These are phyloP conservation scores for Fusarium napiforme DNA, from an alignment of 2,329 filamentous ascomycete species.

Conservation along the genomic window DNA sequence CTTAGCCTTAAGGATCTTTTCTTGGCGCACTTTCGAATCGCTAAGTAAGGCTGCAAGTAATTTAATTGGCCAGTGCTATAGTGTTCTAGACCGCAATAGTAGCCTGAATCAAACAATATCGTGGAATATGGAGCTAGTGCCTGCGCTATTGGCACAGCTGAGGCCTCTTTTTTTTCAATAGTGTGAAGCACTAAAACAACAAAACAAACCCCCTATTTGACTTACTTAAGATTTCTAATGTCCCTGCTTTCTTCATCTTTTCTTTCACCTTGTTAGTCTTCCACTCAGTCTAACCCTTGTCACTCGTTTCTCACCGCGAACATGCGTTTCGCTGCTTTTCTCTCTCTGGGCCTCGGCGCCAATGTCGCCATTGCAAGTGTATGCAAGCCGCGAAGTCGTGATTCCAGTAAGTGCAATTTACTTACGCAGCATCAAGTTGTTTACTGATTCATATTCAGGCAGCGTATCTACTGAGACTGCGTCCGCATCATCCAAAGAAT, in stretches of 20 bases:
- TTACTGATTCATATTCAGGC: fast-evolving
- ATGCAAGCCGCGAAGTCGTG: neutral
- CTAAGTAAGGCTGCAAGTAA: fast-evolving
- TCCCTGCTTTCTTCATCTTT: neutral
- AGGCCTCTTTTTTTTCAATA: neutral
- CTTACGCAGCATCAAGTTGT: fast-evolving
- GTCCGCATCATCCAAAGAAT: fast-evolving
- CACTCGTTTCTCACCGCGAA: neutral
- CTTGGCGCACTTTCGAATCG: neutral
- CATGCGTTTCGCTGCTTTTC: neutral
- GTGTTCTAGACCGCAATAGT: neutral
- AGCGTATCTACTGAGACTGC: fast-evolving
- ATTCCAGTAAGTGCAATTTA: neutral
- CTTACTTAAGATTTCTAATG: neutral
- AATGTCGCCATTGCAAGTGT: neutral
- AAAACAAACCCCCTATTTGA: neutral
- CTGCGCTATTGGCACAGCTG: neutral
- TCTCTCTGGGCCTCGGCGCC: neutral
- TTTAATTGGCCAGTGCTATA: neutral
- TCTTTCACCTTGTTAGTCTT: neutral
- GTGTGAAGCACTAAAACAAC: neutral
- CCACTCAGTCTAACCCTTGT: neutral
- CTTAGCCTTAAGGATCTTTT: neutral
- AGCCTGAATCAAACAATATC: fast-evolving
- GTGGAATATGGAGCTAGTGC: neutral